Percentiles rank a stretch among this genome's conserved stretches.
Conservation (phyloP, 495 filamentous ascomycete species). For the Alectoria sarmentosa region DNA sequence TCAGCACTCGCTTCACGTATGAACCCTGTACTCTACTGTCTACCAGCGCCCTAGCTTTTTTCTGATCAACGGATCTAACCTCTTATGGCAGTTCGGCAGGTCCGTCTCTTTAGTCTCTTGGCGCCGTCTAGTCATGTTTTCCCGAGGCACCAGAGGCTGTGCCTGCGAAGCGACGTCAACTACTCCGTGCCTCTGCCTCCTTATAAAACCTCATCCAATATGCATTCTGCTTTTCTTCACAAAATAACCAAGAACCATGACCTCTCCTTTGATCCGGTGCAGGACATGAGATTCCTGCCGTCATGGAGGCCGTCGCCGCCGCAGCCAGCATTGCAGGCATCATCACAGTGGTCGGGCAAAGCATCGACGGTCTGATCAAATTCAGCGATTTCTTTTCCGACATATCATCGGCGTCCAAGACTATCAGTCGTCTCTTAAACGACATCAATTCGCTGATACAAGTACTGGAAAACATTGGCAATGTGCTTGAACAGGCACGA, state of each 20-base stretch:
- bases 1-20: too few species aligned
- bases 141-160: background rate
- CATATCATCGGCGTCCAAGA: slow-evolving; percentile 11
- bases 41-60: too few species aligned
- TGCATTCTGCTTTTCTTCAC: background rate
- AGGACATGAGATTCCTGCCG: background rate
- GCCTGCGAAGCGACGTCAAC: slow-evolving; percentile 2
- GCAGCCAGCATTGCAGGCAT: slow-evolving; percentile 21
- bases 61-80: background rate
- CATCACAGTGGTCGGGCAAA: slow-evolving; percentile 17
- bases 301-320: slow-evolving; percentile 19
- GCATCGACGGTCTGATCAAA: slow-evolving; percentile 18
- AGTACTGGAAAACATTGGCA: background rate
- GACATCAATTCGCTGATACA: background rate
- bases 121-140: background rate
- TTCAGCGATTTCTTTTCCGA: slow-evolving; percentile 18
- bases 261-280: background rate
- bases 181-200: background rate
- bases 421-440: slow-evolving; percentile 5
- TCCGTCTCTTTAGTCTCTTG: too few species aligned
- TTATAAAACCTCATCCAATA: background rate
- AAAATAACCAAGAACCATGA: background rate
- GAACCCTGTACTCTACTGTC: too few species aligned
- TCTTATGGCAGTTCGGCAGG: background rate
- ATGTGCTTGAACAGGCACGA: background rate